phyloP scores from a whole-genome alignment of 345 rosid species.

The Hibiscus mutabilis region DNA sequence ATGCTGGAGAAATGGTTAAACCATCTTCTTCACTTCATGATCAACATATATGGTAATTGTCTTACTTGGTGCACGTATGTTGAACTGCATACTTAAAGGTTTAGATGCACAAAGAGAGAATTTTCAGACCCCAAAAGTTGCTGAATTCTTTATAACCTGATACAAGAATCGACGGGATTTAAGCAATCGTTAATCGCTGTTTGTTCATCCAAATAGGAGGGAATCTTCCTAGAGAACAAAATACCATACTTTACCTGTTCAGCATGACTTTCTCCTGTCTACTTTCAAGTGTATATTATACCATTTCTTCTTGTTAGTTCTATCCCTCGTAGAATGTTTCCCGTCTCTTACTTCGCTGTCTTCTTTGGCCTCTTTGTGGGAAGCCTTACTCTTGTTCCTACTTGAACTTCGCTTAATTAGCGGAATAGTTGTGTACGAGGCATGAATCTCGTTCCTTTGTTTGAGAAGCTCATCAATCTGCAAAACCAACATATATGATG shows the following conservation, averaged over 20 bases:
- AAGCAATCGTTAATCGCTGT: background rate
- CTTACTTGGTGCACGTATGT: too few relatives aligned
- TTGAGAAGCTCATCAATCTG: constrained; percentile 90
- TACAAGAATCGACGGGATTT: background rate
- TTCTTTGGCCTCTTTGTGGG: constrained; percentile 53
- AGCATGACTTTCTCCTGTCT: constrained; percentile 90
- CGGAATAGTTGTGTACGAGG: constrained; percentile 60
- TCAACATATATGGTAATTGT: constrained; percentile 6
- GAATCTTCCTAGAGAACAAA: background rate
- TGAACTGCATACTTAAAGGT: background rate
- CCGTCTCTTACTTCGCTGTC: constrained; percentile 49
- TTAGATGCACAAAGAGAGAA: background rate
- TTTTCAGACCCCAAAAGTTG: background rate
- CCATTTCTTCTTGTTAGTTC: constrained; percentile 80
- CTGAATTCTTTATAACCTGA: constrained; percentile 1
- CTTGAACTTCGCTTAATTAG: constrained; percentile 61
- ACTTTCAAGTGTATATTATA: constrained; percentile 70
- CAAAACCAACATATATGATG: constrained; percentile 5
- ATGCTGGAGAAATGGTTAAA: constrained; percentile 7
- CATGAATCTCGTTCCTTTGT: constrained; percentile 75
- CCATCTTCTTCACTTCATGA: background rate
- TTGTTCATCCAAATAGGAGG: background rate
- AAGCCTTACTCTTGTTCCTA: constrained; percentile 47
- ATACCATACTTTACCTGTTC: constrained; percentile 21
- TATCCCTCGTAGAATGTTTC: constrained; percentile 48